Base-by-base conservation (phyloP, 1,139 yeast genomes). In the Saccharomyces hybrid region DNA sequence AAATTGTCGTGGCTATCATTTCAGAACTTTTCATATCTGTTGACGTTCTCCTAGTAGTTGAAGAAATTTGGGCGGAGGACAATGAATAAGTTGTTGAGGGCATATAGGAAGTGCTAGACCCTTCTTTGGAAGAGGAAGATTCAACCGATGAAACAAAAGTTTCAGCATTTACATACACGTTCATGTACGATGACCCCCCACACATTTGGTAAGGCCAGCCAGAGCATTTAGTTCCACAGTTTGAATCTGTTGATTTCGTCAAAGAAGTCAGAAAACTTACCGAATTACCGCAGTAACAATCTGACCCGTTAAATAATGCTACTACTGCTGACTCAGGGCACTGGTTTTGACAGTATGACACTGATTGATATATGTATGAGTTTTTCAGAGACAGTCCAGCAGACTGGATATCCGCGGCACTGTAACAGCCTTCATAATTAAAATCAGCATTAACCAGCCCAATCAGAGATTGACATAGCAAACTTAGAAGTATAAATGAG, bases 241-340 rank as follows among this genome's bases (percentile, higher is more conserved):
- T 70, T 31, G 74, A 75, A 54, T 71, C 65, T 44, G 50, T 47
- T 9, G 32, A 28, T 4, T 54, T 29, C 1, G 46, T 14, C 26
- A 55, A 26, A 83, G 88, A 59, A 2, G 34, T 25, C 66, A 84
- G 29, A 56, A 64, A 54, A 1, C 51, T 14, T 28, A 55, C 28
- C 3, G 72, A 59, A 58, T 76, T 69, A 31, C 88, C 89, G 69
- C 91, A 85, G 64, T 77, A 84, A 64, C 91, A 85, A 23, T 73
- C 66, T 29, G 74, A 67, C 1, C 89, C 88, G 54, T 74, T 64
- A 7, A 74, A 66, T 41, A 83, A 67, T 1, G 86, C 90, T 74
- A 73, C 3, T 7, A 81, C 82, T 3, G 81, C 71, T 55, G 72
- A 75, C 27, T 71, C 69, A 4, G 78, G 68, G 68, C 91, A 85